phyloP scores from a whole-genome alignment of 257 asterid species.

The Nicotiana tomentosiformis region DNA sequence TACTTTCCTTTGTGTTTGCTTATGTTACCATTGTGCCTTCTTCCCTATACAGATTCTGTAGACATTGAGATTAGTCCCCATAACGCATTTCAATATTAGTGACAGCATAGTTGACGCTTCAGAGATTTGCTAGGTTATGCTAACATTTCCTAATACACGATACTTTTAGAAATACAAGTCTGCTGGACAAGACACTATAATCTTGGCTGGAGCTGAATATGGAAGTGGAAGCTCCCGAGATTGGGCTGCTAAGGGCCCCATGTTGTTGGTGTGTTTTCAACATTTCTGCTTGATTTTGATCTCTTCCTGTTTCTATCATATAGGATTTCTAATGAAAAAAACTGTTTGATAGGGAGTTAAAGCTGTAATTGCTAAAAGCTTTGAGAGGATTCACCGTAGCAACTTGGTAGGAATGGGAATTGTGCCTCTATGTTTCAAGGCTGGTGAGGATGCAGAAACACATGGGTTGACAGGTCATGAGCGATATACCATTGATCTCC shows the following conservation, averaged over 20 bases:
- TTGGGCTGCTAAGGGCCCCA: constrained; percentile 25
- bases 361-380: constrained; percentile 22
- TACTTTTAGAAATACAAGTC: constrained; percentile 11
- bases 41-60: neutral
- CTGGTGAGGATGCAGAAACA: constrained; percentile 49
- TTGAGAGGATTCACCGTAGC: constrained; percentile 19
- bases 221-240: constrained; percentile 20
- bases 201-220: constrained; percentile 17
- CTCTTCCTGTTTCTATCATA: neutral
- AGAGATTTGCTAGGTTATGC: neutral
- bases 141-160: neutral
- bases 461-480: constrained; percentile 67
- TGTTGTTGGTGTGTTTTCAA: constrained; percentile 8
- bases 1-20: neutral
- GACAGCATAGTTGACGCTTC: neutral
- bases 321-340: neutral
- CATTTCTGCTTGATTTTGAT: neutral
- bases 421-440: constrained; percentile 18
- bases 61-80: neutral
- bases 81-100: neutral
- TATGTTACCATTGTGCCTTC: neutral
- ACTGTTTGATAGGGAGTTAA: constrained; percentile 10
- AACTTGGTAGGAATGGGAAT: constrained; percentile 24
- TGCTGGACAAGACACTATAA: constrained; percentile 15
- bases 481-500: constrained; percentile 62